Percentiles rank a stretch among this genome's conserved stretches.
phyloP scores from a whole-genome alignment of 257 asterid genomes.

The Fraxinus pennsylvanica region DNA sequence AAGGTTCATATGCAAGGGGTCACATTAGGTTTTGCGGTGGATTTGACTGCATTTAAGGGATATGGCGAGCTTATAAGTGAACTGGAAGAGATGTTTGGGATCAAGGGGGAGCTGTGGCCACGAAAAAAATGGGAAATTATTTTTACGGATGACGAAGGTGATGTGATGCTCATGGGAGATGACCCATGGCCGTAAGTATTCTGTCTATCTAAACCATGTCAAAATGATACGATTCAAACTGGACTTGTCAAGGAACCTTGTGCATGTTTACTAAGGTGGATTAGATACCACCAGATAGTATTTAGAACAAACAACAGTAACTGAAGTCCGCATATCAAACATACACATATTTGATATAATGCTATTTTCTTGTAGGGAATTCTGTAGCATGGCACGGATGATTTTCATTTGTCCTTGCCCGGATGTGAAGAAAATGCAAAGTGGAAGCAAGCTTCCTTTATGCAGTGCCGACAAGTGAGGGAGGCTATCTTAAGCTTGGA shows the following conservation, averaged over 20 bases:
- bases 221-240: neutral
- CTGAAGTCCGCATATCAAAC: neutral
- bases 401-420: constrained; percentile 73
- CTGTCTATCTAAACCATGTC: neutral
- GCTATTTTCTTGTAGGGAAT: constrained; percentile 55
- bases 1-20: constrained; percentile 99
- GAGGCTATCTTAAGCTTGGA: constrained; percentile 29
- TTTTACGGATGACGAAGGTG: constrained; percentile 92
- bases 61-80: constrained; percentile 69
- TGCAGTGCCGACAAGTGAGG: constrained; percentile 45
- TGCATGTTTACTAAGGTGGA: neutral
- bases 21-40: constrained; percentile 94
- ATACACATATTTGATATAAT: constrained; percentile 8
- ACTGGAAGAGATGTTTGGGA: constrained; percentile 85
- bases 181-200: constrained; percentile 96
- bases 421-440: constrained; percentile 71
- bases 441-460: constrained; percentile 52
- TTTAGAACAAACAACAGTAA: neutral
- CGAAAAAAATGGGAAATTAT: constrained; percentile 82
- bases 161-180: constrained; percentile 94
- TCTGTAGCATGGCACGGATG: constrained; percentile 72
- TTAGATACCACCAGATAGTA: neutral
- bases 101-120: constrained; percentile 70
- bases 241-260: neutral
- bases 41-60: constrained; percentile 68